phyloP scores from a whole-genome alignment of 345 rosid species.

The Passiflora organensis region DNA sequence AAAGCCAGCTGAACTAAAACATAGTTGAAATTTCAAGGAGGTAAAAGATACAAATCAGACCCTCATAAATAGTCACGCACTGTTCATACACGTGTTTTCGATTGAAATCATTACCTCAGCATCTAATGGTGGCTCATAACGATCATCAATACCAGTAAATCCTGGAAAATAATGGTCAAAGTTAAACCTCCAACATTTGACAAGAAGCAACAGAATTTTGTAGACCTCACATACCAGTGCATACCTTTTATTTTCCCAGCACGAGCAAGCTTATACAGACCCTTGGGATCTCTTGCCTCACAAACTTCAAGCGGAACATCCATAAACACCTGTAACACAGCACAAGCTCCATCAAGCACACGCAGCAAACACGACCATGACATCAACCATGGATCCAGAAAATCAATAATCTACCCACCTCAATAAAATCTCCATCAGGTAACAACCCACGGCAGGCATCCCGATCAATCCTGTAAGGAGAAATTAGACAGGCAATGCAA shows the following conservation, averaged over 20 bases:
- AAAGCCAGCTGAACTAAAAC: neutral
- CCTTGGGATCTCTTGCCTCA: conserved; percentile 30
- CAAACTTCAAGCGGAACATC: conserved; percentile 28
- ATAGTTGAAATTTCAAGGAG: too few relatives aligned
- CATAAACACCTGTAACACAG: conserved; percentile 25
- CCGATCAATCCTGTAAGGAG: conserved; percentile 23
- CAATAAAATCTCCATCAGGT: conserved; percentile 19
- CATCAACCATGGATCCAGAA: neutral
- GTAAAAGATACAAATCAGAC: too few relatives aligned
- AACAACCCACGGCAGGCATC: conserved; percentile 21
- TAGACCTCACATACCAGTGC: neutral
- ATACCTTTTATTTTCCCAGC: conserved; percentile 28
- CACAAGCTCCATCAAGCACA: neutral
- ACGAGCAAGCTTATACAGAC: conserved; percentile 30
- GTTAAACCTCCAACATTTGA: neutral
- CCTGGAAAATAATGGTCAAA: conserved; percentile 8
- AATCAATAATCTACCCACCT: conserved; percentile 11
- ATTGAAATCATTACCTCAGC: conserved; percentile 13
- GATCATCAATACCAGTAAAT: conserved; percentile 29
- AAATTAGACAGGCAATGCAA: conserved; percentile 25
- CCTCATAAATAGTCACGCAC: too few relatives aligned
- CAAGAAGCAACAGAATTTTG: neutral
- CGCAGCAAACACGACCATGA: neutral
- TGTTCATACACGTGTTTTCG: neutral
- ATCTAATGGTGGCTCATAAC: conserved; percentile 19